phyloP scores from a whole-genome alignment of 345 rosid species.

The Pistacia integerrima region DNA sequence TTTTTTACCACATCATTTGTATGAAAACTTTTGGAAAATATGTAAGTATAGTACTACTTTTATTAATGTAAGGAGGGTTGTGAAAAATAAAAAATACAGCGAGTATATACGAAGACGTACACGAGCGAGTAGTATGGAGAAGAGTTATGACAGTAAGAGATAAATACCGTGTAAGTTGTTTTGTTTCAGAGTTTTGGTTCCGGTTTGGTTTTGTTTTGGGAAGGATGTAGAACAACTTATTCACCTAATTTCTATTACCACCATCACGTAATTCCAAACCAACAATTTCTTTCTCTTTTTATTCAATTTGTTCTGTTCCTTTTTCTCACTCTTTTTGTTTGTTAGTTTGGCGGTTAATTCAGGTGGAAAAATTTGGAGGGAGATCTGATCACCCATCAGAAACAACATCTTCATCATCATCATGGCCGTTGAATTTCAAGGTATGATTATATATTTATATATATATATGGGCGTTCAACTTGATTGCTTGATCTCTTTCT shows the following conservation, averaged over 20 bases:
- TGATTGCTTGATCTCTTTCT: not conserved
- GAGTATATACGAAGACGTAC: not conserved
- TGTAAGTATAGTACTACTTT: too few species aligned
- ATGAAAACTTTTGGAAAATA: too few species aligned
- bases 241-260: constrained; percentile 3
- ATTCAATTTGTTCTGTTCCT: not conserved
- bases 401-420: not conserved
- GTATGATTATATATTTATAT: not conserved
- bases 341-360: not conserved
- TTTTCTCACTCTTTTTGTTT: not conserved
- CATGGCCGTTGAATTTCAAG: constrained; percentile 2
- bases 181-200: not conserved
- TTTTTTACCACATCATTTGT: too few species aligned
- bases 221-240: constrained; percentile 7
- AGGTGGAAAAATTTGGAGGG: constrained; percentile 10
- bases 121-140: not conserved
- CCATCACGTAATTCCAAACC: constrained; percentile 11
- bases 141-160: not conserved
- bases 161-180: not conserved
- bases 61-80: not conserved
- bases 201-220: not conserved
- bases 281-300: not conserved
- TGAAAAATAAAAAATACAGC: not conserved
- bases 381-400: constrained; percentile 3
- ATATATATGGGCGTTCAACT: not conserved